These are phyloP conservation scores for Oryza nivara DNA, from an alignment of 176 grass and related monocot genomes.

Conservation along the genomic window DNA sequence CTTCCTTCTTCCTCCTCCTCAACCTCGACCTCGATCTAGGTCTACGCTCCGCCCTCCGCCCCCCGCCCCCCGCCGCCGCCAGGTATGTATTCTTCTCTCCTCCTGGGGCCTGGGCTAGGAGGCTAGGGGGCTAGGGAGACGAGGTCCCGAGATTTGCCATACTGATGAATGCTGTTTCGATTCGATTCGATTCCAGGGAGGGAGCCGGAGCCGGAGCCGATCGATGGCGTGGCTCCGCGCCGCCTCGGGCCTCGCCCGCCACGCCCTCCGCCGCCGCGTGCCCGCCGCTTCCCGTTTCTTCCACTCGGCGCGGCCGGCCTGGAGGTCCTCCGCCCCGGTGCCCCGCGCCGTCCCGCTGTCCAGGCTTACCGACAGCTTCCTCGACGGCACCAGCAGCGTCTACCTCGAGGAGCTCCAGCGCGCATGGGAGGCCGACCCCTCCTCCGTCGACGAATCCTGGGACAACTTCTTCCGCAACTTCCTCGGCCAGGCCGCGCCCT, in stretches of 20 bases:
- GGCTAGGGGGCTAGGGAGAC: too few relatives aligned
- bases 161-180: neutral
- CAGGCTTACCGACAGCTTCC: slow-evolving; percentile 72
- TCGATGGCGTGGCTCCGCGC: slow-evolving; percentile 78
- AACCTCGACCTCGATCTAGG: neutral
- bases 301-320: slow-evolving; percentile 49
- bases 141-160: neutral
- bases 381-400: slow-evolving; percentile 79
- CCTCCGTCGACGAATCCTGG: slow-evolving; percentile 78
- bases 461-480: slow-evolving; percentile 95
- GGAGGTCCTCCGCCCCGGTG: slow-evolving; percentile 40
- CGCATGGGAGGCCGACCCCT: slow-evolving; percentile 68
- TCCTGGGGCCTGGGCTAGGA: too few relatives aligned
- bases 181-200: neutral
- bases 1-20: neutral
- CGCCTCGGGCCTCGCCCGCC: slow-evolving; percentile 62
- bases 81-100: neutral
- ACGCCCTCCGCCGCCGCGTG: slow-evolving; percentile 52
- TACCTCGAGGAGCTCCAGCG: slow-evolving; percentile 91
- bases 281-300: slow-evolving; percentile 35
- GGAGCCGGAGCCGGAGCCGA: too few relatives aligned
- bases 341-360: slow-evolving; percentile 76
- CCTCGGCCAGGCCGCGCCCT: slow-evolving; percentile 50
- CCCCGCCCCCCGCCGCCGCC: neutral
- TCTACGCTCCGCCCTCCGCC: neutral